A percentile compares a stretch with the other conserved stretches of the same genome.
These are phyloP conservation scores for Suhomyces bolitotheri DNA, from an alignment of 1,139 yeast genomes.

Conservation along the genomic window DNA sequence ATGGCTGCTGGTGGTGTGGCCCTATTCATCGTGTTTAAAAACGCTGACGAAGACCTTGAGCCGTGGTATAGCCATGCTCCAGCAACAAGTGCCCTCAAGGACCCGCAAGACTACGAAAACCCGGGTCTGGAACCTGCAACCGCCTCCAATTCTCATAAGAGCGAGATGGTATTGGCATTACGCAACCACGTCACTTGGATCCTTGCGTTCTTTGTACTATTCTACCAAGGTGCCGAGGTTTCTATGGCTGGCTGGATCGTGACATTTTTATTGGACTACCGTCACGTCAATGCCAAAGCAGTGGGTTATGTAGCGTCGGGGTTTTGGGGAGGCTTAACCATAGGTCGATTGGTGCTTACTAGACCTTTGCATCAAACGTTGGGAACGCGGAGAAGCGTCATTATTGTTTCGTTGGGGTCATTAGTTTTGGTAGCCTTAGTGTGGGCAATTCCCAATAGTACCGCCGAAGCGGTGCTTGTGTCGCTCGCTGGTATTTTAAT, in stretches of 20 bases:
- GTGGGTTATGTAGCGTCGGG: conserved; percentile 70
- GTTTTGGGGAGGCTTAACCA: conserved; percentile 67
- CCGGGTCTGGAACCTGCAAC: neutral
- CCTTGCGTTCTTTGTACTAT: conserved; percentile 51
- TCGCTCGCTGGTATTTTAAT: conserved; percentile 49
- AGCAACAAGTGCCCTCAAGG: neutral
- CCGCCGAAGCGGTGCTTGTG: conserved; percentile 46
- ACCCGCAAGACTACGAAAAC: neutral
- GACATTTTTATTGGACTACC: conserved; percentile 56
- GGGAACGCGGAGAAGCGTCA: conserved; percentile 51
- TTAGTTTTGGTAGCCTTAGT: conserved; percentile 38
- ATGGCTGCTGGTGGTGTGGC: conserved; percentile 28
- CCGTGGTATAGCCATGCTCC: conserved; percentile 14
- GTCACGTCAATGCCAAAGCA: conserved; percentile 44
- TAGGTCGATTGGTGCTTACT: conserved; percentile 55
- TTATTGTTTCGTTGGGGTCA: conserved; percentile 33
- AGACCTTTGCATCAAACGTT: conserved; percentile 36
- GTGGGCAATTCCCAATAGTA: conserved; percentile 47
- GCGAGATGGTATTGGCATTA: conserved; percentile 32
- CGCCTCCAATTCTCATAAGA: neutral
- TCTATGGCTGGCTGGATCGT: conserved; percentile 74
- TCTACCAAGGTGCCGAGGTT: conserved; percentile 70
- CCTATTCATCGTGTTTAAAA: conserved; percentile 39
- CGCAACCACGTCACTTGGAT: conserved; percentile 53
- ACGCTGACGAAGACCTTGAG: conserved; percentile 34